A percentile compares a stretch with the other conserved stretches of the same genome.
Conservation (phyloP, 257 asterid genomes). For the Nicotiana benthamiana region DNA sequence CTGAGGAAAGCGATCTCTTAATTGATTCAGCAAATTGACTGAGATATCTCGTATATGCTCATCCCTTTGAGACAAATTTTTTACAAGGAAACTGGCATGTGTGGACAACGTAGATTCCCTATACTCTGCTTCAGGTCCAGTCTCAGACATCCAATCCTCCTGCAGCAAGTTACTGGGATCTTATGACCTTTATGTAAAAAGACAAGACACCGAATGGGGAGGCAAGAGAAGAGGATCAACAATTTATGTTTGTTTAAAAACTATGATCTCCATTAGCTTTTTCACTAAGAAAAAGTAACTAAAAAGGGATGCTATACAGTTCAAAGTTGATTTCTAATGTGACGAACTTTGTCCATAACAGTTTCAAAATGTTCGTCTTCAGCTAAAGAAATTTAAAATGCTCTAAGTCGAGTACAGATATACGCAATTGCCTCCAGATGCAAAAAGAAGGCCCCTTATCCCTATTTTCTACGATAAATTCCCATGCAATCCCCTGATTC, state of each 20-base stretch:
- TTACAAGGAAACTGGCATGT: slow-evolving; percentile 93
- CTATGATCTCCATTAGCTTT: not conserved
- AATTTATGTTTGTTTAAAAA: slow-evolving; percentile 1
- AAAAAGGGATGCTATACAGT: not conserved
- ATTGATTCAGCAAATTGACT: slow-evolving; percentile 70
- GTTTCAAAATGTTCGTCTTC: not conserved
- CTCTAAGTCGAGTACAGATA: not conserved
- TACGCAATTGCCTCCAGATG: not conserved
- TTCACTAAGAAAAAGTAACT: not conserved
- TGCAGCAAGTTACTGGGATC: slow-evolving; percentile 40
- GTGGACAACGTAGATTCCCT: slow-evolving; percentile 77
- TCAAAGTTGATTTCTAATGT: not conserved
- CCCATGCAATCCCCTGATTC: not conserved
- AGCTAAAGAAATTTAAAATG: not conserved
- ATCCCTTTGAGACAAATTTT: slow-evolving; percentile 88
- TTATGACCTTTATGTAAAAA: slow-evolving; percentile 6
- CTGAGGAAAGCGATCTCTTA: slow-evolving; percentile 93
- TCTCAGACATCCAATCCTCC: slow-evolving; percentile 80
- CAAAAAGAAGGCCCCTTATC: not conserved
- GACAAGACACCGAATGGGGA: not conserved
- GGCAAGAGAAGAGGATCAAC: slow-evolving; percentile 10
- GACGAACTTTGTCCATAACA: not conserved
- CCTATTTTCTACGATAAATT: not conserved
- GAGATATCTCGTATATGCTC: slow-evolving; percentile 86
- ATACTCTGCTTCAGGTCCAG: slow-evolving; percentile 68